Evolutionary conservation across 2,329 filamentous ascomycete species (phyloP).

Genomic region (Nothophaeocryptopus gaeumannii): DNA sequence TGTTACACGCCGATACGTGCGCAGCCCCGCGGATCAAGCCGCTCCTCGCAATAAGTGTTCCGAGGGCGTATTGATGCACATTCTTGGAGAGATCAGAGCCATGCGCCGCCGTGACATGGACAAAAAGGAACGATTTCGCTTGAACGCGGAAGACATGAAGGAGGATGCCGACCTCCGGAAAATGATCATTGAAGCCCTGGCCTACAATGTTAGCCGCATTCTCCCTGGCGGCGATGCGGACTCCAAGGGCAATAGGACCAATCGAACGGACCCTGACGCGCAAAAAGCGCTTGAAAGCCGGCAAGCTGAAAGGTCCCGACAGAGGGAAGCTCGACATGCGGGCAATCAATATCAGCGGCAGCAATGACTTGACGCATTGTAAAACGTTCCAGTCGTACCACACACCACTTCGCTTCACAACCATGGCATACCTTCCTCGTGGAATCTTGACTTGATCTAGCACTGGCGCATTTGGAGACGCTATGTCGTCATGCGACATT

Average conservation of each 20-base stretch:
- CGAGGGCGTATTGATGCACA: conserved; percentile 86
- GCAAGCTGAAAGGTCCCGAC: conserved; percentile 34
- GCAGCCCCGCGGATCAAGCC: conserved; percentile 67
- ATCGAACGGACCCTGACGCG: conserved; percentile 43
- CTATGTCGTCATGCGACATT: conserved; percentile 8
- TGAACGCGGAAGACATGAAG: conserved; percentile 75
- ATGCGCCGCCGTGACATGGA: conserved; percentile 78
- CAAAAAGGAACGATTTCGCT: conserved; percentile 78
- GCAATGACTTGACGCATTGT: conserved; percentile 8
- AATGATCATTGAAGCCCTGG: conserved; percentile 71
- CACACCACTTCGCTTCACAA: background rate
- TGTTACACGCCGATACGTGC: conserved; percentile 66
- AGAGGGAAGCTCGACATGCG: conserved; percentile 31
- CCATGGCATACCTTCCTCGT: conserved; percentile 1
- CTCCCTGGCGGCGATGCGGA: conserved; percentile 48
- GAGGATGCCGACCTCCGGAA: conserved; percentile 73
- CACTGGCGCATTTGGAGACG: conserved; percentile 19
- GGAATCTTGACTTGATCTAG: conserved; percentile 25
- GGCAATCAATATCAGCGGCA: conserved; percentile 34
- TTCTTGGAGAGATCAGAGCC: conserved; percentile 85
- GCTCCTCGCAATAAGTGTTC: conserved; percentile 74
- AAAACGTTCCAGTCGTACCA: background rate
- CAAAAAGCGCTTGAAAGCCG: conserved; percentile 48
- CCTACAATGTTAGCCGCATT: conserved; percentile 68
- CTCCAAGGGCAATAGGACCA: conserved; percentile 19